Evolutionary conservation across 2,329 filamentous ascomycete genomes (phyloP).

Genomic region (Colletotrichum kahawae): DNA sequence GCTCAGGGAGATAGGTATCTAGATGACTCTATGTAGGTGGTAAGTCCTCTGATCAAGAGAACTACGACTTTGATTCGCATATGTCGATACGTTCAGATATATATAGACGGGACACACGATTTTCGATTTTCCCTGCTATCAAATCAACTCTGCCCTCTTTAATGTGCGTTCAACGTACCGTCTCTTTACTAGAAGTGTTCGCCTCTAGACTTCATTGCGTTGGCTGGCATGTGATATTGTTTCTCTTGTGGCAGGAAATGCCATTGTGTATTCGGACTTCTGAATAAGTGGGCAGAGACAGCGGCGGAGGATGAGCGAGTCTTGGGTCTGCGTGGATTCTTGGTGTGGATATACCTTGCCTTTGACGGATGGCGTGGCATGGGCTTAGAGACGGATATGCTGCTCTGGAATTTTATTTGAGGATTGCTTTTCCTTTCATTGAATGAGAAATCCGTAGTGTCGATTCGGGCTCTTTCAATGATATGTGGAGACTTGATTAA

Average conservation of each 20-base stretch:
- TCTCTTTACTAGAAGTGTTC: background rate
- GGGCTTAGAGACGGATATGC: background rate
- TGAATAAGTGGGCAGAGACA: background rate
- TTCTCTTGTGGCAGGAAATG: background rate
- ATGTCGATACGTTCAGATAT: background rate
- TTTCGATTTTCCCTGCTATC: background rate
- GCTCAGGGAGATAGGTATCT: background rate
- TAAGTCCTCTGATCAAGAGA: background rate
- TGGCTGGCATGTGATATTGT: fast-evolving
- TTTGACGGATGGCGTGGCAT: background rate
- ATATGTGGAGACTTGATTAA: background rate
- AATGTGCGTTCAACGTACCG: background rate
- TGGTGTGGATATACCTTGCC: no score
- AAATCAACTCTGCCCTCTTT: background rate
- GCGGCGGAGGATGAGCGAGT: background rate
- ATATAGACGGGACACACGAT: background rate
- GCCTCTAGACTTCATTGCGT: background rate
- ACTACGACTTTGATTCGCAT: background rate
- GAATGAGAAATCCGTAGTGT: background rate
- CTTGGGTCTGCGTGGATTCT: background rate
- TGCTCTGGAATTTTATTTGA: background rate
- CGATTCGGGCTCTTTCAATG: background rate
- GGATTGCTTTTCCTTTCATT: fast-evolving
- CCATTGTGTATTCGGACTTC: background rate
- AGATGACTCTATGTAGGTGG: background rate